Conservation (phyloP, 2,329 filamentous ascomycete genomes). For the Xylogone sp. region DNA sequence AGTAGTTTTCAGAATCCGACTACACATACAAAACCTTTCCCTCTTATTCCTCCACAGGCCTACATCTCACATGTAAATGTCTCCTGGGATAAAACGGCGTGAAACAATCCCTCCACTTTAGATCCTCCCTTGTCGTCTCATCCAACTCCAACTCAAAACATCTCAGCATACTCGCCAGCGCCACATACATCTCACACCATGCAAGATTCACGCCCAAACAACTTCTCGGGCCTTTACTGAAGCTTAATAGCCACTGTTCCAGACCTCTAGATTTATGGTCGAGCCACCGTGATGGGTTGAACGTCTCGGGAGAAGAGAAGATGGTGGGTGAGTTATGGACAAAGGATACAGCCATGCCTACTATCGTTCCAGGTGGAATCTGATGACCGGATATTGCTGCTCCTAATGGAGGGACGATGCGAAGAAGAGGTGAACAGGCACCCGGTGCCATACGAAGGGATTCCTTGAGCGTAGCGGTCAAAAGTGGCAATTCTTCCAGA, state of each 20-base stretch:
- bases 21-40: too few species aligned
- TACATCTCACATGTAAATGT: conserved; percentile 12
- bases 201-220: conserved; percentile 35
- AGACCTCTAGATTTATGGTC: conserved; percentile 27
- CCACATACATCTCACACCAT: conserved; percentile 17
- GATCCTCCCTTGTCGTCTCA: conserved; percentile 18
- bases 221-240: conserved; percentile 36
- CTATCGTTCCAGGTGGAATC: conserved; percentile 28
- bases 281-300: conserved; percentile 38
- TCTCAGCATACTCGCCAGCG: conserved; percentile 9
- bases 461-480: conserved; percentile 31
- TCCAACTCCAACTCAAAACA: conserved; percentile 13
- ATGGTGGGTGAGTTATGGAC: conserved; percentile 35
- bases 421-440: conserved; percentile 23
- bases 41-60: conserved; percentile 6
- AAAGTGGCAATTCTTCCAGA: conserved; percentile 25
- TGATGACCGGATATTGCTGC: conserved; percentile 14
- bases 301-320: conserved; percentile 35
- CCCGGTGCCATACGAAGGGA: conserved; percentile 29
- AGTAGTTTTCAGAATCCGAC: too few species aligned
- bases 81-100: conserved; percentile 11
- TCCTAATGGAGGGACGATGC: conserved; percentile 21
- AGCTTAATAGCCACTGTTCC: conserved; percentile 36
- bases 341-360: conserved; percentile 35
- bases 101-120: conserved; percentile 21